Conservation (phyloP, 805 yeast genomes). For the Metschnikowia henanensis region DNA sequence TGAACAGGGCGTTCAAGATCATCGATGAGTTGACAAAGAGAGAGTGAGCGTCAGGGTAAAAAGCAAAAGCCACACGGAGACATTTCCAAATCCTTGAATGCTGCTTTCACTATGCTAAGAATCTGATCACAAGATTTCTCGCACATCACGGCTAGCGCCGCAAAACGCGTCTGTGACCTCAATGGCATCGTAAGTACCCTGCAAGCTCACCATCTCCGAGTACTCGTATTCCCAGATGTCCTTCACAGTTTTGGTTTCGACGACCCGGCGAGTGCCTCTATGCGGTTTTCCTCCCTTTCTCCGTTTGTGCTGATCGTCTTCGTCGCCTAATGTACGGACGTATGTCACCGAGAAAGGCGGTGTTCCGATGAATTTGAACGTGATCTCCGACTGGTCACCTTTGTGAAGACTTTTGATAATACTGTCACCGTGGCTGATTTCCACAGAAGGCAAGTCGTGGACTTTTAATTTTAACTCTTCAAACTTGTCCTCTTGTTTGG, state of each 20-base stretch:
- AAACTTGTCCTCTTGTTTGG: constrained; percentile 33
- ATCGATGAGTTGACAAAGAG: constrained; percentile 18
- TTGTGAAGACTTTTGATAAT: constrained; percentile 83
- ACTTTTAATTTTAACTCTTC: constrained; percentile 33
- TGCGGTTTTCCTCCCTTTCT: constrained; percentile 25
- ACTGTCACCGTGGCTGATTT: constrained; percentile 75
- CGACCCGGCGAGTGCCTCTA: constrained; percentile 24
- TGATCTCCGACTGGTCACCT: constrained; percentile 90
- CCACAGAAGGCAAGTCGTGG: constrained; percentile 68
- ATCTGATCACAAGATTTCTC: constrained; percentile 13
- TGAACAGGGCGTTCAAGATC: constrained; percentile 14
- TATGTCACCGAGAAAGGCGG: constrained; percentile 92
- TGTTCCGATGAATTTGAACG: constrained; percentile 77
- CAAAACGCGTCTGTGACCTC: constrained; percentile 88
- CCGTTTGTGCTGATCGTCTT: constrained; percentile 15
- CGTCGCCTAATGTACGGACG: constrained; percentile 61
- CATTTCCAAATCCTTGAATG: neutral
- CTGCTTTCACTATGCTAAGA: neutral
- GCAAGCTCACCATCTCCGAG: constrained; percentile 73
- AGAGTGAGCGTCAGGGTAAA: neutral
- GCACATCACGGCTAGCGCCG: constrained; percentile 23
- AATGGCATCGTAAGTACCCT: constrained; percentile 93
- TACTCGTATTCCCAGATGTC: constrained; percentile 71
- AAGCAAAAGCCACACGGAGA: neutral
- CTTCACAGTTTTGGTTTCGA: constrained; percentile 60